phyloP scores from a whole-genome alignment of 768 basidiomycete species.

The Lactifluus volemus region DNA sequence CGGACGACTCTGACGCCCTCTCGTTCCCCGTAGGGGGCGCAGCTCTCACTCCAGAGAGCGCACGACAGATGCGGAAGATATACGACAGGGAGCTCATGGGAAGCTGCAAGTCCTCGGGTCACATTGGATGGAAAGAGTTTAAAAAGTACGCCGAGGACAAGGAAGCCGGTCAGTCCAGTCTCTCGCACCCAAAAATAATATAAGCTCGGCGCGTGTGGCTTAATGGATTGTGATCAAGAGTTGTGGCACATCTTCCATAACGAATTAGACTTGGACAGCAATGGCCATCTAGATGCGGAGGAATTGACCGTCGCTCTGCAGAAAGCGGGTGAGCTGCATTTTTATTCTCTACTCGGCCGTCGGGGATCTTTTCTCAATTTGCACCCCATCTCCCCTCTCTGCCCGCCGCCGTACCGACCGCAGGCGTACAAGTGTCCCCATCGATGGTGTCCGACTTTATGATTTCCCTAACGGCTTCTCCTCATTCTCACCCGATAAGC shows the following conservation, averaged over 20 bases:
- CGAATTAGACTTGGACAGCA: conserved; percentile 83
- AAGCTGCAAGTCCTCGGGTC: conserved; percentile 31
- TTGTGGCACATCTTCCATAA: conserved; percentile 89
- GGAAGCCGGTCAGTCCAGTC: conserved; percentile 53
- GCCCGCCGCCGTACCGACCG: no score
- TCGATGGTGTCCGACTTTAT: conserved; percentile 77
- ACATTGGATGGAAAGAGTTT: conserved; percentile 66
- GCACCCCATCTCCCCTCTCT: not conserved
- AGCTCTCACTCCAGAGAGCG: conserved; percentile 13
- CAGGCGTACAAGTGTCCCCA: conserved; percentile 67
- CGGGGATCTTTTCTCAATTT: not conserved
- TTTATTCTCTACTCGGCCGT: not conserved
- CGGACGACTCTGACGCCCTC: conserved; percentile 18
- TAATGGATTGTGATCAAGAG: conserved; percentile 36
- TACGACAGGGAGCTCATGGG: conserved; percentile 25
- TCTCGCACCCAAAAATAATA: not conserved
- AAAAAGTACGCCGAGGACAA: conserved; percentile 68
- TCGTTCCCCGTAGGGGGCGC: conserved; percentile 19
- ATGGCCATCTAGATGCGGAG: conserved; percentile 66
- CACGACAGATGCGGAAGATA: conserved; percentile 17
- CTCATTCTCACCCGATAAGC: conserved; percentile 58
- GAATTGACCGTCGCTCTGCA: conserved; percentile 55
- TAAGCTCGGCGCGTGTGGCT: conserved; percentile 16
- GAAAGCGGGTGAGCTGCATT: conserved; percentile 52
- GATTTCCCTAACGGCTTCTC: conserved; percentile 61